Base-by-base conservation (phyloP, 768 basidiomycete species). In the Chalciporus pseudorubinellus region DNA sequence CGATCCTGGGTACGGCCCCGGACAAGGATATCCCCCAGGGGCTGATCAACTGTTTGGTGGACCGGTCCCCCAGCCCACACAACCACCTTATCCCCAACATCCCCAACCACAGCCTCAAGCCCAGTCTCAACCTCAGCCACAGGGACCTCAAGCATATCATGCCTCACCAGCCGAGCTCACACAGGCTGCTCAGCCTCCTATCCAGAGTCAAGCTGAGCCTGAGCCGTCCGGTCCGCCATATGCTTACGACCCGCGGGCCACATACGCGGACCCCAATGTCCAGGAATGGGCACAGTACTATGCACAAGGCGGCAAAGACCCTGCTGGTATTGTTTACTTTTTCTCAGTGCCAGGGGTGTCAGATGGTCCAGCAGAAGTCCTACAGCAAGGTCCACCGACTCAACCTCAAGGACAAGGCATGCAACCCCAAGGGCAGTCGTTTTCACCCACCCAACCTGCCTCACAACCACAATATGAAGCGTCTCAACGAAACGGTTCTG, bases 251-350 rank as follows among this genome's bases (percentile, higher is more conserved):
- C 86, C 88, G 4, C 76, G 73, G 24, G 71, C 74, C 44, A 82
- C 81, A 19, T 93, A 93, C 59, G 69, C 81, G 14, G 90, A 93
- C 64, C 80, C 83, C 48, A 90, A 90, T 55, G 89, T 85, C 19
- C 89, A 92, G 63, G 87, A 87, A 0, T 92, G 90, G 90, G 90
- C 88, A 6, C 79, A 83, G 58, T 93, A 93, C 67, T 92, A 92
- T 63, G 83, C 84, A 1, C 81, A 85, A 52, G 91, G 91, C 21
- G 90, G 90, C 4, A 80, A 69, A 41, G 90, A 92, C 52, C 66
- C 75, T 0, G 82, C 86, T 6, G 91, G 91, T 9, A 74, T 85
- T 8, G 86, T 92, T 34, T 93, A 93, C 70, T 93, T 93, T 59
- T 69, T 86, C 44, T 83, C 81, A 3, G 82, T 92, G 1, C 89